Evolutionary conservation across 768 basidiomycete species (phyloP), one percentile per base, ranked within the genome.

Genomic region (Amanita fuliginea): DNA sequence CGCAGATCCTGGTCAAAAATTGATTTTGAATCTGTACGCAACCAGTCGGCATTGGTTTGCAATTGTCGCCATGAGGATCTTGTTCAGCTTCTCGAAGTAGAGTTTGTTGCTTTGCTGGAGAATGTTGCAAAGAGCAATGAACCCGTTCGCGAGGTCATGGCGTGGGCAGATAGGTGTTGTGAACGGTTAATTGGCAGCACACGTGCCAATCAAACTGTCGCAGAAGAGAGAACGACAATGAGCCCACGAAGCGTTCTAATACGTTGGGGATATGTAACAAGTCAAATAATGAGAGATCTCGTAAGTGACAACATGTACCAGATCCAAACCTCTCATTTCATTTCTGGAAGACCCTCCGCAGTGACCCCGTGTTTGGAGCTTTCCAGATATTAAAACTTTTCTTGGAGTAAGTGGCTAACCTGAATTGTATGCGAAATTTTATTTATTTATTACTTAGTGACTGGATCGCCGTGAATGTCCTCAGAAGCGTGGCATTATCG

Each of bases 301-400:
- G 86, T 90, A 61, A 63, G 84, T 65, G 30, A 32, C 45, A 8
- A 49, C 47, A 3, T 37, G 57, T 24, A 36, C 33, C 40, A 34
- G 11, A 22, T 49, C 46, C 41, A 16, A n/a, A 19, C 42, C 37
- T 51, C 13, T 34, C 10, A 42, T 21, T n/a, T 10, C 48, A 34
- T 39, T n/a, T 47, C 40, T 41, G 53, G 41, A 61, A 91, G 88
- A 92, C 89, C 8, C 92, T 93, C 55, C 82, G 89, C 54, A 92
- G 89, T 56, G 89, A 93, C 65, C 89, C 89, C 47, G 86, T 89
- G 3, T 93, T 93, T 56, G 90, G 90, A 46, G 86, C 91, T 14
- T 93, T 92, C 70, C 90, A 92, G 65, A 91, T 93, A 53, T 62
- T 92, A 65, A 92, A 92, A 64, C 68, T 92, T 57, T 92, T 92